Base-by-base conservation (phyloP, 169 alveolate genomes). In the Eimeria sp. region DNA sequence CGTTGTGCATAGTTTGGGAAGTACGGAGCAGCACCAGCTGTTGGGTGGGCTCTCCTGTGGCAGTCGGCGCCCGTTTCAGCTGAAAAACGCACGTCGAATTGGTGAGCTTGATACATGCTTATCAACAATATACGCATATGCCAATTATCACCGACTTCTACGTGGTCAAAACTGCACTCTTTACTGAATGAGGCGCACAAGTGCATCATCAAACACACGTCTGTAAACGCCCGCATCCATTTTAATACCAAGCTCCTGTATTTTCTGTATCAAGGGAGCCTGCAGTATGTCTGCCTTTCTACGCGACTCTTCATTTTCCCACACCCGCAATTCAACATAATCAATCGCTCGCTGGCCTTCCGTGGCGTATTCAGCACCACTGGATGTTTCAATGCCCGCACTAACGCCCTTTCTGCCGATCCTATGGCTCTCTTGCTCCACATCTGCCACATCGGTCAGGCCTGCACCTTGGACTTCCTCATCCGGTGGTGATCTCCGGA, bases 291-390 rank as follows among this genome's bases (percentile, higher is more conserved):
- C 60, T n/a, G 91, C 91, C 56, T 62, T 85, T 20, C 37, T 68
- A 40, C 49, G 91, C 49, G 49, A 56, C 80, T 33, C 76, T 52
- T 85, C 91, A 20, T 40, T 60, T 62, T 85, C 91, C 91, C 91
- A 85, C 40, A 85, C 91, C 64, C 91, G 91, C 80, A 85, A n/a
- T 52, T 85, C 91, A 46, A 85, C 91, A 62, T 85, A 85, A 40
- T 85, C 91, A n/a, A 62, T 30, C 71, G 62, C 37, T 20, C n/a
- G 80, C 62, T 49, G 76, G 20, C 60, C 78, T 23, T 40, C 56
- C 27, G 60, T 18, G 49, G 80, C 37, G 16, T 8, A 56, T 23
- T 33, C 62, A 60, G 52, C 46, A 1, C 60, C 91, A 20, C 4
- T 33, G 6, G 80, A 10, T 37, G 62, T 6, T 85, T 85, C 64